Evolutionary conservation across 345 rosid genomes (phyloP), one percentile per base, ranked within the genome.

Genomic region (Eucalyptus tenuipes): DNA sequence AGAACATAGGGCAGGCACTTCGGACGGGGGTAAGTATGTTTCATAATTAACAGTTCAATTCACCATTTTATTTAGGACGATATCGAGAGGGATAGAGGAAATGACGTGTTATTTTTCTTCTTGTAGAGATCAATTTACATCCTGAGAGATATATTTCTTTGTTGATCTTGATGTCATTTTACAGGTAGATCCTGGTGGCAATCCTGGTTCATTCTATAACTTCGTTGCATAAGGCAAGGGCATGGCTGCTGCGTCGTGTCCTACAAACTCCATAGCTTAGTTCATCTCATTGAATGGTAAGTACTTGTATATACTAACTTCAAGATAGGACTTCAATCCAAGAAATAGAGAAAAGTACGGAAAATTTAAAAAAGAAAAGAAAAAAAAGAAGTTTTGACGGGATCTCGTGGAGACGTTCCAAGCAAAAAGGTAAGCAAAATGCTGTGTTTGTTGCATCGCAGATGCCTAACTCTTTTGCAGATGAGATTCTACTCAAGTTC

Each of bases 161-260:
- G 42, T 14, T n/a, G 20, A 29, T 50, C 59, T 75, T 86, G 12
- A 50, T n/a, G 86, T 80, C 82, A 25, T 49, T 14, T 50, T 86
- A 89, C 93, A 90, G 93, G 88, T 59, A 37, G 87, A 84, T 87
- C 91, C 25, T 92, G 95, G 95, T 92, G 95, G 94, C 89, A 87
- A 6, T 90, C 92, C 50, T 93, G 94, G 94, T 45, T 88, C 88
- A 33, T 91, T 86, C 61, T 89, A 13, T 93, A 55, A 86, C 86
- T 87, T 47, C 11, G 40, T 22, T 40, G 29, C 81, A 45, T 27
- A n/a, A 16, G 42, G 42, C 47, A 13, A 27, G 47, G 84, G 13
- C 84, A 75, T 75, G 84, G 84, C 47, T 40, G 29, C 82, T 37
- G 27, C 24, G 5, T 37, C 88, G 15, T 49, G 71, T 53, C 88